Percentiles rank a stretch among this genome's conserved stretches.
Evolutionary conservation across 805 yeast genomes (phyloP).

Genomic region (Brettanomyces anomalus): DNA sequence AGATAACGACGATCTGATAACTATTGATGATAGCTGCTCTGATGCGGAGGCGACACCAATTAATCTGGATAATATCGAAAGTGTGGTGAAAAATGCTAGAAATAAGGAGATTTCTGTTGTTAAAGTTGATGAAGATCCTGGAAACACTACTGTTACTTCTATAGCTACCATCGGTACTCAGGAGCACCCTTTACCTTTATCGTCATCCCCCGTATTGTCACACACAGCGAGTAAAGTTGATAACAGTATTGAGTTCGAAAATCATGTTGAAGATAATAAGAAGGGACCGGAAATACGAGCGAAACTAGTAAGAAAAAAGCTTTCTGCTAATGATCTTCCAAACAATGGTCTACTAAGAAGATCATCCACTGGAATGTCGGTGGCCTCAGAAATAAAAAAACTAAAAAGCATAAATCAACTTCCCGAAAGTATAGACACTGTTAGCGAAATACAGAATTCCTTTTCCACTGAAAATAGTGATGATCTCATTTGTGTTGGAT

Average conservation of each 20-base stretch:
- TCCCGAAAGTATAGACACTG: slow-evolving; percentile 3
- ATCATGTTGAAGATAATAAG: background rate
- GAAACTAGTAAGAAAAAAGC: too few species aligned
- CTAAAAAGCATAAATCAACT: slow-evolving; percentile 1
- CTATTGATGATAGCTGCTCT: slow-evolving; percentile 3
- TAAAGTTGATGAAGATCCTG: too few species aligned
- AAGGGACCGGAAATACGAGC: too few species aligned
- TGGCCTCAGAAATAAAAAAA: background rate
- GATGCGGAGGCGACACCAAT: slow-evolving; percentile 1
- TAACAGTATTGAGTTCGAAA: too few species aligned
- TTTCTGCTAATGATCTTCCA: too few species aligned
- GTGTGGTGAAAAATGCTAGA: background rate
- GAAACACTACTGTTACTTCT: too few species aligned
- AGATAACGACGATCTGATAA: background rate
- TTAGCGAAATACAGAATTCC: background rate
- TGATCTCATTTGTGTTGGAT: slow-evolving; percentile 1
- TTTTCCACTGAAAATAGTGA: background rate
- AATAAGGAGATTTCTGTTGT: background rate
- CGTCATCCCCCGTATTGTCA: too few species aligned
- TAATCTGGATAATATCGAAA: background rate
- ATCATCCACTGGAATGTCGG: background rate
- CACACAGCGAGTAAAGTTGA: background rate
- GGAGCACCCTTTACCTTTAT: too few species aligned
- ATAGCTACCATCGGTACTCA: too few species aligned
- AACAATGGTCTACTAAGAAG: background rate